Evolutionary conservation across 345 rosid species (phyloP).

Genomic region (Rhodamnia argentea): DNA sequence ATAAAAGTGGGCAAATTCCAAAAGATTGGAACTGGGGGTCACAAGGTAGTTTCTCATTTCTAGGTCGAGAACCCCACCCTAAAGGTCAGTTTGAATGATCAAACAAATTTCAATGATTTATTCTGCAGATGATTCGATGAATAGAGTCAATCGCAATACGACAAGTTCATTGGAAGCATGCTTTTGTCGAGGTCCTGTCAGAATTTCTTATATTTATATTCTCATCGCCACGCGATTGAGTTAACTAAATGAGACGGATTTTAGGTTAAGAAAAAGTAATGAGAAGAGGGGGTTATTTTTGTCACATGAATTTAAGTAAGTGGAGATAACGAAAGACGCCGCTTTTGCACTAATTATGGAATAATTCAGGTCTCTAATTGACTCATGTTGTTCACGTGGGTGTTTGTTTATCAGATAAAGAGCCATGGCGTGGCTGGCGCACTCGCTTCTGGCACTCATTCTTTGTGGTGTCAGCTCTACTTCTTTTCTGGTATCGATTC

Average conservation of each 20-base stretch:
- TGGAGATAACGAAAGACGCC: background rate
- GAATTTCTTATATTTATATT: background rate
- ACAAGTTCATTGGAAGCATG: background rate
- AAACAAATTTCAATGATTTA: background rate
- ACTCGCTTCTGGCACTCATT: background rate
- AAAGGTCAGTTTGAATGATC: background rate
- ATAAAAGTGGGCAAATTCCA: background rate
- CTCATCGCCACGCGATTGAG: background rate
- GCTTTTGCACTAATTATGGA: background rate
- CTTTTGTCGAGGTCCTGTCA: background rate
- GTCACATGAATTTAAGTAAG: background rate
- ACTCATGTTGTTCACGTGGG: background rate
- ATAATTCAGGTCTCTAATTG: background rate
- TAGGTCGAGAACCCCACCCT: accelerated
- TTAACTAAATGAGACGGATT: background rate
- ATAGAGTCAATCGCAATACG: background rate
- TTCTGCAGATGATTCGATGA: accelerated
- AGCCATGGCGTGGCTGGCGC: background rate
- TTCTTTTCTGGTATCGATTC: background rate
- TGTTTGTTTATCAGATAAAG: background rate
- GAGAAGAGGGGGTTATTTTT: background rate
- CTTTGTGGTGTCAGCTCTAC: background rate
- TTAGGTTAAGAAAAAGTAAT: background rate
- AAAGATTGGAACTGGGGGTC: background rate
- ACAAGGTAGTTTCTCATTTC: accelerated